phyloP scores from a whole-genome alignment of 1,284 basidiomycete genomes.

The Ustilago shanxiensis region DNA sequence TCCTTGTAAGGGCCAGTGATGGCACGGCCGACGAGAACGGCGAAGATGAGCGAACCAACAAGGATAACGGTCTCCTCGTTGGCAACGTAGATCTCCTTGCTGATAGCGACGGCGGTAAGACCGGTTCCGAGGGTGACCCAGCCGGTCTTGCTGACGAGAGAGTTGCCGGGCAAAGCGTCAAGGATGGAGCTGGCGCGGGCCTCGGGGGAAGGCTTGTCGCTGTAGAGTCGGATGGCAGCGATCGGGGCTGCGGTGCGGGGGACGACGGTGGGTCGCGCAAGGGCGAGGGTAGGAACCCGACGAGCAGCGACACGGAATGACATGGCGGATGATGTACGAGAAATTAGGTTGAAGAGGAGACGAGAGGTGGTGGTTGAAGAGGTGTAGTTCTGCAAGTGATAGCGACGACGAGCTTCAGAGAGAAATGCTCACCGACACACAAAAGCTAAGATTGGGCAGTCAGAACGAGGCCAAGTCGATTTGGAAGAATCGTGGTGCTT shows the following conservation, averaged over 20 bases:
- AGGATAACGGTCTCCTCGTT: constrained; percentile 79
- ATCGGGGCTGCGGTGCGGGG: constrained; percentile 46
- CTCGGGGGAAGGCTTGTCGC: constrained; percentile 75
- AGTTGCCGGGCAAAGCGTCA: constrained; percentile 90
- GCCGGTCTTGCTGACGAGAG: constrained; percentile 91
- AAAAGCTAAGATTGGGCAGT: not conserved
- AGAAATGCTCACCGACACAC: not conserved
- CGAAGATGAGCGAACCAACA: constrained; percentile 87
- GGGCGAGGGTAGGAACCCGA: constrained; percentile 53
- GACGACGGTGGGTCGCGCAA: constrained; percentile 40
- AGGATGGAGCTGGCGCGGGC: constrained; percentile 91
- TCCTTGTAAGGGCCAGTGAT: constrained; percentile 87
- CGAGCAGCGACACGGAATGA: constrained; percentile 52
- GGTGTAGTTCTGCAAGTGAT: constrained; percentile 13
- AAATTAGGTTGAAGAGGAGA: constrained; percentile 22
- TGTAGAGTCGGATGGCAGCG: constrained; percentile 61
- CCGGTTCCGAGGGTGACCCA: constrained; percentile 91
- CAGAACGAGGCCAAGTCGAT: too few species aligned
- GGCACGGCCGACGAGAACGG: constrained; percentile 82
- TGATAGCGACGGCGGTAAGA: constrained; percentile 90
- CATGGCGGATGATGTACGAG: constrained; percentile 29
- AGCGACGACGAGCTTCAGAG: constrained; percentile 16
- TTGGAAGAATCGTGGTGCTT: constrained; percentile 22
- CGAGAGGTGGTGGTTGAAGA: constrained; percentile 15
- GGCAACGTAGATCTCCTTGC: constrained; percentile 95